Evolutionary conservation across 305 asterid genomes (phyloP), one percentile per base, ranked within the genome.

Genomic region (Ajuga reptans): DNA sequence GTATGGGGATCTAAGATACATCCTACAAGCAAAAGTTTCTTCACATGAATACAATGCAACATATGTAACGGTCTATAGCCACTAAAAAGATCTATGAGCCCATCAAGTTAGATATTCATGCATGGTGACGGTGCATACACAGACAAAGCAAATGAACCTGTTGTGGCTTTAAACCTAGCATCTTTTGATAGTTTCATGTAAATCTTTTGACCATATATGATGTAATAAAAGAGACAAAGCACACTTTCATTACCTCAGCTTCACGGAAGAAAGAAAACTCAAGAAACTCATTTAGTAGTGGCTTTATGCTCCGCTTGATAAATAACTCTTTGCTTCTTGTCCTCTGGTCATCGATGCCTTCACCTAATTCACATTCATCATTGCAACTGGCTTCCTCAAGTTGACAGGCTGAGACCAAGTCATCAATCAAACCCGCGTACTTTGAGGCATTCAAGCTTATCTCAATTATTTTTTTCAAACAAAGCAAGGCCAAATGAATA

Each of bases 381-480:
- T 64, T 67, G 62, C 67, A 10, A 47, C 17, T 66, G 54, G 63
- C 61, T 57, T 78, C 78, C 68, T 74, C 89, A 39, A 47, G 63
- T 50, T 63, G 86, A 66, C 77, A 53, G 66, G 81, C 75, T 45
- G 84, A 75, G 70, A 84, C 82, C 80, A 90, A 77, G 64, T 79
- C 85, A 66, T 82, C 87, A 45, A 90, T 82, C 73, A 88, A 68
- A 60, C 73, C 73, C 39, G 39, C 80, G 74, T 80, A 80, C 73
- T 77, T 85, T 8, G 84, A 39, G 77, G 78, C 67, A 75, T 56
- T 54, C 82, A 80, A 75, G 79, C 82, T 81, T 55, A 81, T 61
- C 73, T 81, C 89, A 39, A 84, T 78, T 79, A 86, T 72, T 69
- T 80, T 84, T 75, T 88, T 85, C 86, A 90, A 79, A 84, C 91